phyloP scores from a whole-genome alignment of 225 moss, liverwort and hornwort genomes.

The Pseudoscleropodium purum region DNA sequence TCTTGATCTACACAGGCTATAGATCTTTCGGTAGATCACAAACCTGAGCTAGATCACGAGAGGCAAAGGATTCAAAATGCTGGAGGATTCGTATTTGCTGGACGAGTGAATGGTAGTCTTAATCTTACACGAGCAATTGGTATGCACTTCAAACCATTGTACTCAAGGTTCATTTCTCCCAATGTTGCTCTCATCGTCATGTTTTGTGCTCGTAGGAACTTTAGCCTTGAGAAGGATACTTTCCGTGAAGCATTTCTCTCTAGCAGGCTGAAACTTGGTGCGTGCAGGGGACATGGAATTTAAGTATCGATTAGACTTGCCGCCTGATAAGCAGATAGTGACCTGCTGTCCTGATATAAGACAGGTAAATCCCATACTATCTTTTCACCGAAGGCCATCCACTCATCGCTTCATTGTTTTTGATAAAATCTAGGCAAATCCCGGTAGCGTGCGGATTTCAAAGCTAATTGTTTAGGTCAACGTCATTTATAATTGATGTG shows the following conservation, averaged over 20 bases:
- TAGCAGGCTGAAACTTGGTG: background rate
- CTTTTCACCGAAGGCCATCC: background rate
- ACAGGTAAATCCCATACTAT: slow-evolving; percentile 10
- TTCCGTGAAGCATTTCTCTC: background rate
- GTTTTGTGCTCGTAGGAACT: background rate
- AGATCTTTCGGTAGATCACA: slow-evolving; percentile 46
- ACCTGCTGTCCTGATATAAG: slow-evolving; percentile 46
- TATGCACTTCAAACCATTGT: slow-evolving; percentile 12
- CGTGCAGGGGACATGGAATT: slow-evolving; percentile 50
- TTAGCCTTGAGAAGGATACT: background rate
- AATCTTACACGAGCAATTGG: slow-evolving; percentile 60
- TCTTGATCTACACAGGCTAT: slow-evolving; percentile 21
- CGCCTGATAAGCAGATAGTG: slow-evolving; percentile 50
- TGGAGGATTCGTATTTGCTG: slow-evolving; percentile 38
- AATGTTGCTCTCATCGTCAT: background rate
- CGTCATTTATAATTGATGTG: background rate
- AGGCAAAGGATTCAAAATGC: slow-evolving; percentile 27
- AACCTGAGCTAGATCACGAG: slow-evolving; percentile 44
- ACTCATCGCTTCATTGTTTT: background rate
- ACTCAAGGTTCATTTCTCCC: background rate
- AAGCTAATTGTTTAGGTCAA: background rate
- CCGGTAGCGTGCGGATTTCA: background rate
- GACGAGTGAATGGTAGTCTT: slow-evolving; percentile 52
- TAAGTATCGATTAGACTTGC: slow-evolving; percentile 24
- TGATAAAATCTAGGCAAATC: background rate